Evolutionary conservation across 306 rosid genomes (phyloP).

Genomic region (Sicyos edulis): DNA sequence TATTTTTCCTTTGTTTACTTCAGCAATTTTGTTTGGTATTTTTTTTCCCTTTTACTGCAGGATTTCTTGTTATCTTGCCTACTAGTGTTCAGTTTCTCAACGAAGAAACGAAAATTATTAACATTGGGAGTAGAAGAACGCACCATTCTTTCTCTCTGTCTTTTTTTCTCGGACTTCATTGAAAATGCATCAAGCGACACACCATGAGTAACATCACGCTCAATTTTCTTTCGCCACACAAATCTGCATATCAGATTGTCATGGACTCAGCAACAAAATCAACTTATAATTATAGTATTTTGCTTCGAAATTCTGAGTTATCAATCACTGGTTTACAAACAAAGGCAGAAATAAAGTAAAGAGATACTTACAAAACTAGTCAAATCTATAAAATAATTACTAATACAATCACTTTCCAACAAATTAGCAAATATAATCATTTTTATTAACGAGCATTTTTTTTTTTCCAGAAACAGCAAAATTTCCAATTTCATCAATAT

Average conservation of each 20-base stretch:
- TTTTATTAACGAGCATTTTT: too few relatives aligned
- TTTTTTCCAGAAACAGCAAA: too few relatives aligned
- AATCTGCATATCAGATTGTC: constrained; percentile 45
- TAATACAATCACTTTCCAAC: too few relatives aligned
- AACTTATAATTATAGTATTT: not conserved
- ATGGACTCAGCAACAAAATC: constrained; percentile 2
- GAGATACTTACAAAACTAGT: too few relatives aligned
- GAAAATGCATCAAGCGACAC: constrained; percentile 57
- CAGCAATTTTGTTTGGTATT: not conserved
- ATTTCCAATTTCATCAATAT: too few relatives aligned
- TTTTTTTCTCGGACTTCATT: constrained; percentile 65
- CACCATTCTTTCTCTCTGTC: constrained; percentile 87
- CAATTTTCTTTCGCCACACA: constrained; percentile 98
- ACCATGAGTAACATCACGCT: constrained; percentile 77
- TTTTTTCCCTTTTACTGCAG: not conserved
- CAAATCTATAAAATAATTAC: too few relatives aligned
- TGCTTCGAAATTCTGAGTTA: not conserved
- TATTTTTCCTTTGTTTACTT: not conserved
- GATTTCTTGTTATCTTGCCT: not conserved
- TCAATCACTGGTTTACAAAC: not conserved
- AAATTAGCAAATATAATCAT: too few relatives aligned
- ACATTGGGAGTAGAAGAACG: constrained; percentile 20
- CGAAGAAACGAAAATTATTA: not conserved
- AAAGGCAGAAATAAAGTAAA: not conserved
- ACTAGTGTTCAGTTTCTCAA: not conserved